These are phyloP conservation scores for Coniosporium tulheliwenetii DNA, from an alignment of 2,329 filamentous ascomycete species.

Conservation along the genomic window DNA sequence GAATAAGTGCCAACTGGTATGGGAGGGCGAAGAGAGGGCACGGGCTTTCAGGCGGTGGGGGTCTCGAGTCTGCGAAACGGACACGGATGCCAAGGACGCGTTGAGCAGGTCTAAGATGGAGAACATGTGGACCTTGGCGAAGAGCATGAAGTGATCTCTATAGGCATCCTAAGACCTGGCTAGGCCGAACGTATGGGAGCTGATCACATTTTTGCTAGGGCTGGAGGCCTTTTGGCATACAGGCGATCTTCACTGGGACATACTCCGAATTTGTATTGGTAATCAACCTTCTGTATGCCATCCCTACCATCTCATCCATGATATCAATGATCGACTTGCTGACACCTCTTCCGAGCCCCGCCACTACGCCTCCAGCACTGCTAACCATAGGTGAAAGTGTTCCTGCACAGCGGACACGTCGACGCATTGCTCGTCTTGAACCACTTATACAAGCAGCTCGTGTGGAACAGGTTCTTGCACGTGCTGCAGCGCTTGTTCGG, in stretches of 20 bases:
- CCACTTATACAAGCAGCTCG: conserved; percentile 86
- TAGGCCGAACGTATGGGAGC: too few relatives aligned
- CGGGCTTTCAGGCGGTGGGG: conserved; percentile 77
- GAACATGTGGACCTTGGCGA: conserved; percentile 85
- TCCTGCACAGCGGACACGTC: conserved; percentile 84
- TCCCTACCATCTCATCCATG: too few relatives aligned
- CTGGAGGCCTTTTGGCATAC: too few relatives aligned
- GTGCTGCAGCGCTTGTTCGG: conserved; percentile 85
- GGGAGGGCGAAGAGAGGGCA: conserved; percentile 76
- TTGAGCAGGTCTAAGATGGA: conserved; percentile 77
- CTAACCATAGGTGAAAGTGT: conserved; percentile 55
- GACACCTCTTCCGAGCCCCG: too few relatives aligned
- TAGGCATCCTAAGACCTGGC: too few relatives aligned
- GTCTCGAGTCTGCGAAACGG: conserved; percentile 82
- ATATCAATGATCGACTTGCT: too few relatives aligned
- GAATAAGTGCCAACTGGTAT: conserved; percentile 74
- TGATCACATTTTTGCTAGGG: too few relatives aligned
- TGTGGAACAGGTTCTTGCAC: conserved; percentile 89
- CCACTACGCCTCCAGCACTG: too few relatives aligned
- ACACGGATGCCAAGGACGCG: conserved; percentile 71
- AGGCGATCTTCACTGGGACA: too few relatives aligned
- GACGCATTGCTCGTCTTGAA: conserved; percentile 87
- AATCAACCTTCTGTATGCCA: too few relatives aligned
- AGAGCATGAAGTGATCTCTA: conserved; percentile 34
- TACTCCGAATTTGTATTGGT: too few relatives aligned